Evolutionary conservation across 106 monocot genomes (phyloP), one percentile per base, ranked within the genome.

Genomic region (Chionographis japonica): DNA sequence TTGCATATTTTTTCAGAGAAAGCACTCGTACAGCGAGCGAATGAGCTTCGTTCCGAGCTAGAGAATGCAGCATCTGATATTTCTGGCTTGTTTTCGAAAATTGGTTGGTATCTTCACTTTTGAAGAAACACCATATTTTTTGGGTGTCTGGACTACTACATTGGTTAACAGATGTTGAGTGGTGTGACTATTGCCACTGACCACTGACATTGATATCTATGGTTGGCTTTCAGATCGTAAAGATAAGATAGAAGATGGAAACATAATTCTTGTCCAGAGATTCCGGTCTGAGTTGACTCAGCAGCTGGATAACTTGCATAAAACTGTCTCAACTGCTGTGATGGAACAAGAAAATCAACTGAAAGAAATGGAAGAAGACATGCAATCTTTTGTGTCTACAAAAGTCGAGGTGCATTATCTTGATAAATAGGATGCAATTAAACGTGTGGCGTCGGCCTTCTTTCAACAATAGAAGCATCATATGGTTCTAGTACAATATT

Each of bases 341-440:
- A 71, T 79, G 70, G 80, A 98, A 63, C 97, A 93, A 74, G 97
- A 98, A 74, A 90, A 65, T 62, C 89, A 92, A 60, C 81, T 98
- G 56, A 87, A 83, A 67, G 92, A 93, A 81, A 89, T 98, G 89
- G 97, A 90, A 75, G 83, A 89, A 58, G 92, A 98, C 57, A 98
- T 98, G 92, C 82, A 90, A 69, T 77, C 79, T 19, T 98, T 98
- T 75, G 86, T 98, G 8, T 90, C 87, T 69, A 83, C 85, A 51
- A 98, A 98, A 72, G 53, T 83, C 61, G 79, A 89, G 89, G 97
- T 82, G 75, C 49, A 11, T 71, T 27, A 52, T 70, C 10, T 19
- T 54, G 17, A 58, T 6, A 4, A 40, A 37, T 40, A 11, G 8
- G 5, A 35, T 20, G 49, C 4, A 55, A 19, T 69, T 46, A 46